Conservation (phyloP, 495 filamentous ascomycete genomes). For the Melanomma pulvis-pyrius region DNA sequence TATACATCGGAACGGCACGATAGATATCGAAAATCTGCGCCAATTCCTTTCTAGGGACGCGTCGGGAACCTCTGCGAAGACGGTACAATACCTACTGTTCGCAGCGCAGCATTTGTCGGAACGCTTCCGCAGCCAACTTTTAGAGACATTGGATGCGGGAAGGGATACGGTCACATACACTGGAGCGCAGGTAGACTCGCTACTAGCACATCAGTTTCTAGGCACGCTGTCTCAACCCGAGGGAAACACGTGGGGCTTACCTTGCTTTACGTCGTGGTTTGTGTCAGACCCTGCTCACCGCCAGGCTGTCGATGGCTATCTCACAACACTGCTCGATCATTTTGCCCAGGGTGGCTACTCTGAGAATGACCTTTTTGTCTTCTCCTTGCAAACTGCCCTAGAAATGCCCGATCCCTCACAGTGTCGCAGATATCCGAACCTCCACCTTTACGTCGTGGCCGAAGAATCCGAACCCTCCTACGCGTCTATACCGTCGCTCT, state of each 20-base stretch:
- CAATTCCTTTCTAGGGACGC: background rate
- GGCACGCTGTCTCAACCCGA: constrained; percentile 15
- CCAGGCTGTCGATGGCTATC: constrained; percentile 25
- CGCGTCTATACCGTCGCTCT: background rate
- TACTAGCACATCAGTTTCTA: constrained; percentile 32
- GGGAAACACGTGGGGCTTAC: constrained; percentile 26
- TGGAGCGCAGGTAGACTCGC: constrained; percentile 21
- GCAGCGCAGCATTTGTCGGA: constrained; percentile 1
- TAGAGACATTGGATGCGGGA: background rate
- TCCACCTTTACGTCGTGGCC: constrained; percentile 5
- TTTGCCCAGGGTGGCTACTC: constrained; percentile 23
- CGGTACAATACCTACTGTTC: background rate
- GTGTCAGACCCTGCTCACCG: constrained; percentile 13
- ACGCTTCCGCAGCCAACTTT: constrained; percentile 3
- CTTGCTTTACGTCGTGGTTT: constrained; percentile 29
- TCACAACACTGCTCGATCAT: constrained; percentile 18
- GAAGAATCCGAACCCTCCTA: constrained; percentile 29
- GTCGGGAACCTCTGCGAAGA: background rate
- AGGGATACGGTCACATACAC: constrained; percentile 4
- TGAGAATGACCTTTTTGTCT: constrained; percentile 3
- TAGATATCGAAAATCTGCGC: constrained; percentile 14
- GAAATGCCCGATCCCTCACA: constrained; percentile 21
- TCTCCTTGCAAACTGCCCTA: constrained; percentile 9
- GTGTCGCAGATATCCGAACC: constrained; percentile 6
- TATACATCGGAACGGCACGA: constrained; percentile 27